Evolutionary conservation across 371 early-diverging fungal species (phyloP).

Genomic region (Rhizopus microsporus): DNA sequence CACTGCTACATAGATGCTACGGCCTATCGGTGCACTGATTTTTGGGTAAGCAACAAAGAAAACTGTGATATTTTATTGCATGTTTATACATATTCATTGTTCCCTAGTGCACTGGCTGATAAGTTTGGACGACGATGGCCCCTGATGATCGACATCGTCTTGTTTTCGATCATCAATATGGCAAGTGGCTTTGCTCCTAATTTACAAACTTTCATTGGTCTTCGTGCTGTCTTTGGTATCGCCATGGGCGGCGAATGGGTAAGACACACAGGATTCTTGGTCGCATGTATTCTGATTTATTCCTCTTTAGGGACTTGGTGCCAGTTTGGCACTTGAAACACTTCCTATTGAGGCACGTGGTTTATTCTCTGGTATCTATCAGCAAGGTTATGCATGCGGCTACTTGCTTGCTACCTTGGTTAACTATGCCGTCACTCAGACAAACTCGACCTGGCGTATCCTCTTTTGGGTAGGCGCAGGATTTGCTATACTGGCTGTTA

Average conservation of each 20-base stretch:
- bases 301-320: slow-evolving; percentile 58
- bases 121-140: slow-evolving; percentile 70
- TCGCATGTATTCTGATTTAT: background rate
- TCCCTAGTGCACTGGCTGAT: slow-evolving; percentile 56
- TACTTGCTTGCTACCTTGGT: slow-evolving; percentile 65
- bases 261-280: slow-evolving; percentile 4
- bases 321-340: slow-evolving; percentile 69
- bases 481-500: slow-evolving; percentile 62
- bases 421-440: slow-evolving; percentile 53
- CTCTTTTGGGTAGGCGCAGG: slow-evolving; percentile 68
- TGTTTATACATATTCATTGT: background rate
- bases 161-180: slow-evolving; percentile 67
- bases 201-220: slow-evolving; percentile 41
- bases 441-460: slow-evolving; percentile 64
- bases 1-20: slow-evolving; percentile 45
- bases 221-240: slow-evolving; percentile 70
- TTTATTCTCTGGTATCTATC: slow-evolving; percentile 74
- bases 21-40: slow-evolving; percentile 71
- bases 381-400: slow-evolving; percentile 71
- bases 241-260: slow-evolving; percentile 80
- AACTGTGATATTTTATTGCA: background rate
- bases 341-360: slow-evolving; percentile 69
- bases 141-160: slow-evolving; percentile 63
- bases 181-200: slow-evolving; percentile 69
- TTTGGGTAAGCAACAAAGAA: slow-evolving; percentile 55